Percentiles rank a stretch among this genome's conserved stretches.
These are phyloP conservation scores for Ophiobolus disseminans DNA, from an alignment of 2,329 filamentous ascomycete species.

Conservation along the genomic window DNA sequence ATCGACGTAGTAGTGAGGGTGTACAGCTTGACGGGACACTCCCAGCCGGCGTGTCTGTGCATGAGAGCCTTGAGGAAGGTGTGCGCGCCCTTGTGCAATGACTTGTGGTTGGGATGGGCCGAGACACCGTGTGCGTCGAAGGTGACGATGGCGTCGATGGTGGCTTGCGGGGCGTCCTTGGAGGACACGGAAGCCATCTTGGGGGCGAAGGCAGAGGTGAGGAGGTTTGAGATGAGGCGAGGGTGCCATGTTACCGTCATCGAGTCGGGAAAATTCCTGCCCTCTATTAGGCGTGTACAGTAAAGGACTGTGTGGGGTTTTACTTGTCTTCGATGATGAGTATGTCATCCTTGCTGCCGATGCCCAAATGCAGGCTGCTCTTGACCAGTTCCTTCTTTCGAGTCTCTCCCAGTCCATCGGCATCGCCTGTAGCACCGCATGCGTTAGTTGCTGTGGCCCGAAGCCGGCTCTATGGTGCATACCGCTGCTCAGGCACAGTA, in stretches of 20 bases:
- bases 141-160: conserved; percentile 84
- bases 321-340: conserved; percentile 82
- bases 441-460: conserved; percentile 10
- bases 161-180: conserved; percentile 57
- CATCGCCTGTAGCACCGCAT: conserved; percentile 66
- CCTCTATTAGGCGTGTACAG: conserved; percentile 8
- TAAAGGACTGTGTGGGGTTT: conserved; percentile 4
- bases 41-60: conserved; percentile 68
- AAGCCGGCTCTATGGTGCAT: conserved; percentile 22
- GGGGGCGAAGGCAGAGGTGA: conserved; percentile 77
- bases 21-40: conserved; percentile 82
- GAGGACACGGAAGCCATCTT: conserved; percentile 57
- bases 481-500: conserved; percentile 90
- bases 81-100: conserved; percentile 81
- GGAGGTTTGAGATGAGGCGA: conserved; percentile 70
- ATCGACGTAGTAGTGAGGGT: conserved; percentile 77
- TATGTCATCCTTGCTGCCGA: conserved; percentile 78
- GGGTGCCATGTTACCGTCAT: conserved; percentile 83
- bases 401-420: conserved; percentile 83
- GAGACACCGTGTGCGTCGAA: conserved; percentile 87
- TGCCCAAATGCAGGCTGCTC: conserved; percentile 77
- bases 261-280: conserved; percentile 80
- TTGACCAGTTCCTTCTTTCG: conserved; percentile 83
- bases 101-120: conserved; percentile 90
- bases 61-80: conserved; percentile 74